Evolutionary conservation across 2,329 filamentous ascomycete species (phyloP).

Genomic region (Sordariomycetes sp.): DNA sequence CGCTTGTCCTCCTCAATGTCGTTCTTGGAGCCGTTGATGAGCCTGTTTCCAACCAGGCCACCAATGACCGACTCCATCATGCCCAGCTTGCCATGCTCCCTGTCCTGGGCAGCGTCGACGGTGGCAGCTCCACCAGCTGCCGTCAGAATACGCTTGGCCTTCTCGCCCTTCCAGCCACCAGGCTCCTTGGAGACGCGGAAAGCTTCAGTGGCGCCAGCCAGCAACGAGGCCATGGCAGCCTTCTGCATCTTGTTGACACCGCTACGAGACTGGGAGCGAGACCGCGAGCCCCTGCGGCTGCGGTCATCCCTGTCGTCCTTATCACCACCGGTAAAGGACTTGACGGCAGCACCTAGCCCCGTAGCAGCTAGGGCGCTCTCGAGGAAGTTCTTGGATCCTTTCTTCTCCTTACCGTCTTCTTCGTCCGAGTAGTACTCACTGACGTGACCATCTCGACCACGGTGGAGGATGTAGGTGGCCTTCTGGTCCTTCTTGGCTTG

Average conservation of each 20-base stretch:
- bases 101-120: constrained; percentile 68
- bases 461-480: constrained; percentile 42
- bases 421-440: constrained; percentile 50
- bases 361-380: constrained; percentile 54
- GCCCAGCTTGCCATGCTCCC: constrained; percentile 71
- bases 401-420: constrained; percentile 44
- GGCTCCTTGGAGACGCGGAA: constrained; percentile 85
- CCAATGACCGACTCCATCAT: constrained; percentile 81
- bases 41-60: constrained; percentile 75
- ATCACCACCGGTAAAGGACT: constrained; percentile 42
- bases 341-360: constrained; percentile 52
- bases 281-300: constrained; percentile 41
- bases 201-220: constrained; percentile 85
- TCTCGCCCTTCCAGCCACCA: constrained; percentile 82
- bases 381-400: constrained; percentile 55
- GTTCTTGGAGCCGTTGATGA: constrained; percentile 71
- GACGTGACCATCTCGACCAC: constrained; percentile 42
- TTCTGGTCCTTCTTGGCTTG: constrained; percentile 47
- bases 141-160: constrained; percentile 84
- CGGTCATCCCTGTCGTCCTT: constrained; percentile 31
- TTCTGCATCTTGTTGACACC: constrained; percentile 60
- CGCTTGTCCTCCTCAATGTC: constrained; percentile 52
- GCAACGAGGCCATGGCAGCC: constrained; percentile 81
- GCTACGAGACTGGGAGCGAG: constrained; percentile 44
- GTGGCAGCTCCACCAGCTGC: constrained; percentile 80